A percentile compares a stretch with the other conserved stretches of the same genome.
Evolutionary conservation across 2,329 filamentous ascomycete genomes (phyloP).

Genomic region (Shiraia sp.): DNA sequence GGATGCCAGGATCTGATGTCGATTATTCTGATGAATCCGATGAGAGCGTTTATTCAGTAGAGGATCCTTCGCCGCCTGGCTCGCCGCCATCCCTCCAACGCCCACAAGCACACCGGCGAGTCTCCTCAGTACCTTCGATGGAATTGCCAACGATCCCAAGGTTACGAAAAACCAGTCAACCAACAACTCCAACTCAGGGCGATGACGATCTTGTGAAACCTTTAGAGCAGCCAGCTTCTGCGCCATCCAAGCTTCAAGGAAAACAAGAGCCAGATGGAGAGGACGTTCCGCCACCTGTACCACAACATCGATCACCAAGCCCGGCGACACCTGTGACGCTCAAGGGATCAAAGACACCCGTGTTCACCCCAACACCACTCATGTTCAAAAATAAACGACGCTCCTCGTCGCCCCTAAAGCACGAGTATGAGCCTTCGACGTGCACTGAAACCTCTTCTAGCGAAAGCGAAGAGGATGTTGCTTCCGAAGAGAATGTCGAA

Average conservation of each 20-base stretch:
- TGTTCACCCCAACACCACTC: conserved; percentile 54
- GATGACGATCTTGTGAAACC: conserved; percentile 9
- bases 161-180: conserved; percentile 47
- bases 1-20: conserved; percentile 51
- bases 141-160: conserved; percentile 53
- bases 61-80: conserved; percentile 25
- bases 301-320: conserved; percentile 59
- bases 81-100: conserved; percentile 31
- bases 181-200: conserved; percentile 38
- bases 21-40: conserved; percentile 41
- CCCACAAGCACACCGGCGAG: conserved; percentile 47
- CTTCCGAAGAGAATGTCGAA: conserved; percentile 47
- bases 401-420: conserved; percentile 90
- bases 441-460: conserved; percentile 62
- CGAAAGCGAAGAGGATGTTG: conserved; percentile 59
- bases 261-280: conserved; percentile 18
- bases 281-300: conserved; percentile 47
- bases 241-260: conserved; percentile 36
- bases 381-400: conserved; percentile 62
- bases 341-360: conserved; percentile 49
- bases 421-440: conserved; percentile 90
- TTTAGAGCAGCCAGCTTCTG: conserved; percentile 28
- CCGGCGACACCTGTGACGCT: conserved; percentile 52
- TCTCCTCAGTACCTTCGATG: conserved; percentile 53
- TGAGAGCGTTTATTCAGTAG: conserved; percentile 28